A percentile compares a stretch with the other conserved stretches of the same genome.
Conservation (phyloP, 1,284 basidiomycete species). For the Trichosporon asahii region DNA sequence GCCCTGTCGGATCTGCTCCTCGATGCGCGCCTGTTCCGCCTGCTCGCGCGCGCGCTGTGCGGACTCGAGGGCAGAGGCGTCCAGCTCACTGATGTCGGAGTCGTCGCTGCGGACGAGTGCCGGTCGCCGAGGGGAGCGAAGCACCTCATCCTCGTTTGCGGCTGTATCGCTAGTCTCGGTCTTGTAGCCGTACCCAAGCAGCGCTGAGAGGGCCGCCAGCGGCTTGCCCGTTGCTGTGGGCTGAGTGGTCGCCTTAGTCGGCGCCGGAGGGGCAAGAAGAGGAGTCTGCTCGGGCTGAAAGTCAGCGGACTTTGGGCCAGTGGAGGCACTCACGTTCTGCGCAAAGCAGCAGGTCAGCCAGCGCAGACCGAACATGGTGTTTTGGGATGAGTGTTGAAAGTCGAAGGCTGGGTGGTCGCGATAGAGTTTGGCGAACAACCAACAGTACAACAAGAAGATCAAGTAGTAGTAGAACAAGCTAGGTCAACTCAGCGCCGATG, state of each 20-base stretch:
- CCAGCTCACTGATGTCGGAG: constrained; percentile 6
- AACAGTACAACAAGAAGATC: not conserved
- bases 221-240: not conserved
- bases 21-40: not conserved
- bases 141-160: not conserved
- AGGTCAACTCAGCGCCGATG: constrained; percentile 2
- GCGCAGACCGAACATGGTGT: not conserved
- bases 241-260: not conserved
- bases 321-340: not conserved
- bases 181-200: not conserved
- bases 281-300: not conserved
- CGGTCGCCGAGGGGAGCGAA: not conserved
- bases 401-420: not conserved
- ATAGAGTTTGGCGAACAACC: not conserved
- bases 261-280: not conserved
- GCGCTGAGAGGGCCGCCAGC: not conserved
- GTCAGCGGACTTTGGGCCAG: not conserved
- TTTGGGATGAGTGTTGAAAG: not conserved
- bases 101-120: not conserved
- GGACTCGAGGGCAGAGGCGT: not conserved
- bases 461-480: not conserved
- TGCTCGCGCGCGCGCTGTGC: not conserved
- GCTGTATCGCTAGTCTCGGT: not conserved
- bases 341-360: constrained; percentile 2
- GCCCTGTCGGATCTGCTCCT: not conserved